Conservation (phyloP, 1,139 yeast species). For the Protomyces macrosporus region DNA sequence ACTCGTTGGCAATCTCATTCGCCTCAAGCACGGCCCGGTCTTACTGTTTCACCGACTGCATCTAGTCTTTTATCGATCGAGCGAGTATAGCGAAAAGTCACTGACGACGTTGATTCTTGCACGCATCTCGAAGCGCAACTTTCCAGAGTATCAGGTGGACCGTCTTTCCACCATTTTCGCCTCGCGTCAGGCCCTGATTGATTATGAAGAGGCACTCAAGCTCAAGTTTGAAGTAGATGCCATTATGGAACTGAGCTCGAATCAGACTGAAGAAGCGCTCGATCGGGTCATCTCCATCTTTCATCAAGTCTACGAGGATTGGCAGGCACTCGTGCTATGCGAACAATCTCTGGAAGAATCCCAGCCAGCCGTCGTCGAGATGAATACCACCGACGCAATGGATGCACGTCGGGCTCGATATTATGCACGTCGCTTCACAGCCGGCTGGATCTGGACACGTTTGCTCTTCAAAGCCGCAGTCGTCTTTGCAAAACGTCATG, state of each 20-base stretch:
- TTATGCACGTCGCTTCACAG: slow-evolving; percentile 30
- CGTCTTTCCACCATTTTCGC: slow-evolving; percentile 30
- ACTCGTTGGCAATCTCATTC: slow-evolving; percentile 28
- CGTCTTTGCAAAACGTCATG: slow-evolving; percentile 28
- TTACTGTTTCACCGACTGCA: slow-evolving; percentile 30
- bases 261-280: slow-evolving; percentile 18
- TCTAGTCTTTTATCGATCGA: slow-evolving; percentile 31
- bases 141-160: slow-evolving; percentile 29
- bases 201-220: slow-evolving; percentile 27
- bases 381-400: not conserved
- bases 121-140: slow-evolving; percentile 28
- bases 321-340: slow-evolving; percentile 25
- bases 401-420: not conserved
- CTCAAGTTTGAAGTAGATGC: slow-evolving; percentile 20
- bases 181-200: slow-evolving; percentile 26
- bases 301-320: slow-evolving; percentile 24
- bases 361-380: not conserved
- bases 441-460: slow-evolving; percentile 32
- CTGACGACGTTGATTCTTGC: slow-evolving; percentile 31
- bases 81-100: slow-evolving; percentile 28
- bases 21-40: slow-evolving; percentile 10
- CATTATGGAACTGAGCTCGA: slow-evolving; percentile 18
- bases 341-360: not conserved
- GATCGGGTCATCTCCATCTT: slow-evolving; percentile 23
- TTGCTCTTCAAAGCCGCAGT: slow-evolving; percentile 31